These are phyloP conservation scores for Acer campestre DNA, from an alignment of 345 rosid species.

Conservation along the genomic window DNA sequence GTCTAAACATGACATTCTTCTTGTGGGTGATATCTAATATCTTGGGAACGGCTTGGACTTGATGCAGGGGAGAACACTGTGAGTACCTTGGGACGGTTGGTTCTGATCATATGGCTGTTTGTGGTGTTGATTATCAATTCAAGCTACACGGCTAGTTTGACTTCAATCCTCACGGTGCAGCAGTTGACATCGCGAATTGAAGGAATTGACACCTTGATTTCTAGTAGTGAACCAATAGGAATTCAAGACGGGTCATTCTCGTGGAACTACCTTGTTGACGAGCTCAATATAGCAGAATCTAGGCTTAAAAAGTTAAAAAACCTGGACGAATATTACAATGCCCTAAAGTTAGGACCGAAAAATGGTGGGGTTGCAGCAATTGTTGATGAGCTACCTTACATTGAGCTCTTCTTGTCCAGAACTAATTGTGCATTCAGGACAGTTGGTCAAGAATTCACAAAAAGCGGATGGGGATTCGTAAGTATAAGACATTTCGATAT, in stretches of 20 bases:
- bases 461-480: slow-evolving; percentile 97
- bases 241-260: slow-evolving; percentile 91
- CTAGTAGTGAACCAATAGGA: slow-evolving; percentile 73
- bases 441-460: slow-evolving; percentile 90
- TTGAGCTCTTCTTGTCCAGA: slow-evolving; percentile 73
- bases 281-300: slow-evolving; percentile 76
- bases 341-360: slow-evolving; percentile 64
- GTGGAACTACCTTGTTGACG: slow-evolving; percentile 70
- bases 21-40: not conserved
- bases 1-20: slow-evolving; percentile 1
- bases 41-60: slow-evolving; percentile 17
- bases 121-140: slow-evolving; percentile 94
- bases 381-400: slow-evolving; percentile 92
- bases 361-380: slow-evolving; percentile 85
- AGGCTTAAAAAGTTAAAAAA: slow-evolving; percentile 56
- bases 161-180: slow-evolving; percentile 92
- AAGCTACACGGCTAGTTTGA: slow-evolving; percentile 96
- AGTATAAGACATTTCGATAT: slow-evolving; percentile 35
- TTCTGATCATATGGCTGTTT: slow-evolving; percentile 87
- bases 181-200: slow-evolving; percentile 72
- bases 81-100: slow-evolving; percentile 81
- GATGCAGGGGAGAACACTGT: slow-evolving; percentile 84
- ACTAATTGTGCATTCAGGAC: slow-evolving; percentile 66
- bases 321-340: slow-evolving; percentile 49
- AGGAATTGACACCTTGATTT: slow-evolving; percentile 76